Base-by-base conservation (phyloP, 352 stramenopile genomes). In the Globisporangium nodosum region DNA sequence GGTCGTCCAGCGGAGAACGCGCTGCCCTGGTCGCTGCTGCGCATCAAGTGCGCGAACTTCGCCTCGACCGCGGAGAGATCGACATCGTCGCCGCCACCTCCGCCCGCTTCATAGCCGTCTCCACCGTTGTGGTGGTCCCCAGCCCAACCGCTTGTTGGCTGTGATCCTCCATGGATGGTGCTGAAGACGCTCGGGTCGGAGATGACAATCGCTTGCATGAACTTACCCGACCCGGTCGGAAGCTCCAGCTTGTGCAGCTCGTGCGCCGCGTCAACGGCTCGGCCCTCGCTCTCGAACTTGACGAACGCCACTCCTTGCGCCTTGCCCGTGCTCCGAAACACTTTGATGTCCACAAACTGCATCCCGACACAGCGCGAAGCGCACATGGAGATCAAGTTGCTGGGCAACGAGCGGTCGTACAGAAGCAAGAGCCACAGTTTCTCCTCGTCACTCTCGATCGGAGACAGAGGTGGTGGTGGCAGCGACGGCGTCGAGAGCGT, bases 291-390 rank as follows among this genome's bases (percentile, higher is more conserved):
- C 15, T 81, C 65, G 53, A 94, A 94, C 54, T 88, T 90, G 18
- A 84, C 79, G 54, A 90, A 92, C 2, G 80, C 81, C 12, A 92
- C 72, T 24, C 81, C 80, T 60, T 92, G 82, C 0, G 78, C 68
- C 49, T 87, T 73, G 0, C 77, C 74, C 0, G 74, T 86, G 49
- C 71, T 87, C 50, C 73, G 80, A 20, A 77, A 71, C 16, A 91
- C 65, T 47, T 91, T 89, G 54, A 94, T 90, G 52, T 94, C 82
- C 54, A 94, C 71, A 48, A 88, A 90, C 54, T 92, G 72, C 81
- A 94, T 91, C 0, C 83, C 83, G 15, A 64, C 54, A 31, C 74
- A 88, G 0, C 63, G 61, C 1, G 81, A 82, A 20, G 85, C 80
- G 37, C 71, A 73, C 0, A 75, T 78, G 6, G 85, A 92, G 27